Evolutionary conservation across 2,329 filamentous ascomycete species (phyloP), one percentile per base, ranked within the genome.

Genomic region (Eurotiales sp.): DNA sequence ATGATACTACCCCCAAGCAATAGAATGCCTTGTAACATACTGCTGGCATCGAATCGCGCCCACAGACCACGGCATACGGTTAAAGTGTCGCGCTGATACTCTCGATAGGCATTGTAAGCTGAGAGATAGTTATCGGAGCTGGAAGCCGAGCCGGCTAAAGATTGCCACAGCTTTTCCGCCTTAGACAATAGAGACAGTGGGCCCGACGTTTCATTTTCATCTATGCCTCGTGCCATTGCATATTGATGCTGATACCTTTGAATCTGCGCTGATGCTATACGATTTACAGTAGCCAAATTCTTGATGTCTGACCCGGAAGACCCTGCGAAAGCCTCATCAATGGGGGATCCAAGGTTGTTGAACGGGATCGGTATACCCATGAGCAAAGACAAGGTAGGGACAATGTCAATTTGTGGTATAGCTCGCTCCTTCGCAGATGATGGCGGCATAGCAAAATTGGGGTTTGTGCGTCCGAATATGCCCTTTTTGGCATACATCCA

Each of bases 401-500:
- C 93, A 11, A 99, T 79, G 67, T 99, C 93, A 58, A 99, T 99
- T 70, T 99, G 93, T 54, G 76, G 77, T 7, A 86, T 76, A n/a
- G 88, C 84, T 64, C 61, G 80, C 19, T 85, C 81, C 67, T 93
- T 95, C 36, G 91, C 90, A 19, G 81, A 88, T 43, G 58, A 66
- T 1, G 82, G 81, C 5, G 82, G 80, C n/a, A 76, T 72, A 12
- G 72, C 65, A 57, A 78, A 80, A 5, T 82, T 79, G 3, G 81
- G 73, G 44, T 81, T 77, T 1, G 83, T 87, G 34, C 90, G 84
- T 14, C 93, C 93, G 68, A 99, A 99, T 8, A 88, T 69, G 0
- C 84, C 84, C 59, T 83, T 85, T 69, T 91, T 95, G 1, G 93
- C 95, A 68, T 97, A 99, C 90, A 99, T 95, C 92, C 93, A 99